These are phyloP conservation scores for Orychophragmus violaceus DNA, from an alignment of 345 rosid genomes.

Conservation along the genomic window DNA sequence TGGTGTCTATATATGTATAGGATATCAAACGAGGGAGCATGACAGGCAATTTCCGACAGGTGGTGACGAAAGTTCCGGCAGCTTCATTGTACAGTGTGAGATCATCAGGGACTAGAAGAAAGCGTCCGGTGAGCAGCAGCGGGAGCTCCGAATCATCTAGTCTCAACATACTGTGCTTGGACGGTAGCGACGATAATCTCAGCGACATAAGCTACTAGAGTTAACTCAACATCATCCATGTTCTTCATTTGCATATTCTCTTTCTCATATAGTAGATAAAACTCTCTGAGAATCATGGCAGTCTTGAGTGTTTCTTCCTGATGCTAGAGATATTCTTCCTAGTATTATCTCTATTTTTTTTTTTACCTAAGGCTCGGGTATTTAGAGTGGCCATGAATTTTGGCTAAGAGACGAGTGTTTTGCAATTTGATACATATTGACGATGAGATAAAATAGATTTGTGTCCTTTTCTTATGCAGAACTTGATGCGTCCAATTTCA, in stretches of 20 bases:
- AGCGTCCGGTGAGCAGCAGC: constrained; percentile 53
- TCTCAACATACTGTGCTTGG: constrained; percentile 47
- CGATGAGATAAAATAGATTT: not conserved
- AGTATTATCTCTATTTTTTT: not conserved
- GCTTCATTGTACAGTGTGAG: constrained; percentile 64
- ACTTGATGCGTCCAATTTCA: not conserved
- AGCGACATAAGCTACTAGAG: constrained; percentile 18
- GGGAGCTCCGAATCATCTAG: constrained; percentile 68
- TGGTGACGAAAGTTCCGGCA: constrained; percentile 49
- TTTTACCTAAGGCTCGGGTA: not conserved
- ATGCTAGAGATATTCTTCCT: not conserved
- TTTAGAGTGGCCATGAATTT: not conserved
- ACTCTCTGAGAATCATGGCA: not conserved
- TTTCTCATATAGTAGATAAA: not conserved
- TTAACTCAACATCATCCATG: not conserved
- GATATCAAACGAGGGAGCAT: constrained; percentile 65
- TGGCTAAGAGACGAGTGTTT: not conserved
- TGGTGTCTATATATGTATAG: constrained; percentile 1
- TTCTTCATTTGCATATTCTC: not conserved
- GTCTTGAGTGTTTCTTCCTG: not conserved
- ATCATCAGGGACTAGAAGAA: constrained; percentile 35
- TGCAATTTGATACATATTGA: not conserved
- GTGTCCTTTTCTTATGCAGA: not conserved
- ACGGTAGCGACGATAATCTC: constrained; percentile 36
- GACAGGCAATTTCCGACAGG: constrained; percentile 50